Percentiles rank a stretch among this genome's conserved stretches.
phyloP scores from a whole-genome alignment of 1,284 basidiomycete species.

The Moesziomyces aphidis region DNA sequence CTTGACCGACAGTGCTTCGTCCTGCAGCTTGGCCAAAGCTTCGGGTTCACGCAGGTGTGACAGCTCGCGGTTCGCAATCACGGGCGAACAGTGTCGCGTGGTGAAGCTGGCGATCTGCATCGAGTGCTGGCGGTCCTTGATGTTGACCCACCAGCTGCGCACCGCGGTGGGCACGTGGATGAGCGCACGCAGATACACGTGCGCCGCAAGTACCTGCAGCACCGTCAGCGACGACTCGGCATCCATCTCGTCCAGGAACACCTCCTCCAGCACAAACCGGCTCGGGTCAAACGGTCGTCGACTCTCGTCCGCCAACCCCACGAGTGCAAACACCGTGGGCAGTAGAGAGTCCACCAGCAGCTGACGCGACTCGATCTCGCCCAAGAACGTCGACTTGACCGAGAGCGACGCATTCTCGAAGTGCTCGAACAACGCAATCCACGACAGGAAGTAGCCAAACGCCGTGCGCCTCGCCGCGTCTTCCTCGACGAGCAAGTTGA shows the following conservation, averaged over 20 bases:
- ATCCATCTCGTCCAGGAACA: constrained; percentile 74
- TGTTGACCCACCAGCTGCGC: constrained; percentile 84
- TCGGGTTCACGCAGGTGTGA: constrained; percentile 78
- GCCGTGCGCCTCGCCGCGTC: constrained; percentile 30
- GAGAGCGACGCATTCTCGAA: constrained; percentile 87
- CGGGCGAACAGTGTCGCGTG: constrained; percentile 87
- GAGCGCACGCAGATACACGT: constrained; percentile 75
- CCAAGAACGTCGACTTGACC: constrained; percentile 83
- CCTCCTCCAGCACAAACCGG: constrained; percentile 86
- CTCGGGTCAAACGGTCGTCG: constrained; percentile 77
- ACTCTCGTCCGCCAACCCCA: constrained; percentile 68
- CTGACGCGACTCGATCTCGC: constrained; percentile 80
- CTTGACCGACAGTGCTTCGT: constrained; percentile 81
- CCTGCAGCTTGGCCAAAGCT: constrained; percentile 76
- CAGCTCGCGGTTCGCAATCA: constrained; percentile 86
- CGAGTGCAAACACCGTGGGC: constrained; percentile 78
- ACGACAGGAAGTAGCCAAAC: constrained; percentile 77
- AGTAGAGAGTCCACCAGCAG: constrained; percentile 78
- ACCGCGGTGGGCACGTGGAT: constrained; percentile 60
- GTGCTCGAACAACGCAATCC: constrained; percentile 89
- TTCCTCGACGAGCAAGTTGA: constrained; percentile 38
- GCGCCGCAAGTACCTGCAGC: constrained; percentile 81
- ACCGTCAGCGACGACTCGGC: constrained; percentile 60
- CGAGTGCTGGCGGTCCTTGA: constrained; percentile 88
- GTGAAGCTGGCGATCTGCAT: constrained; percentile 82